phyloP scores from a whole-genome alignment of 2,329 filamentous ascomycete genomes.

The Alternaria ventricosa region DNA sequence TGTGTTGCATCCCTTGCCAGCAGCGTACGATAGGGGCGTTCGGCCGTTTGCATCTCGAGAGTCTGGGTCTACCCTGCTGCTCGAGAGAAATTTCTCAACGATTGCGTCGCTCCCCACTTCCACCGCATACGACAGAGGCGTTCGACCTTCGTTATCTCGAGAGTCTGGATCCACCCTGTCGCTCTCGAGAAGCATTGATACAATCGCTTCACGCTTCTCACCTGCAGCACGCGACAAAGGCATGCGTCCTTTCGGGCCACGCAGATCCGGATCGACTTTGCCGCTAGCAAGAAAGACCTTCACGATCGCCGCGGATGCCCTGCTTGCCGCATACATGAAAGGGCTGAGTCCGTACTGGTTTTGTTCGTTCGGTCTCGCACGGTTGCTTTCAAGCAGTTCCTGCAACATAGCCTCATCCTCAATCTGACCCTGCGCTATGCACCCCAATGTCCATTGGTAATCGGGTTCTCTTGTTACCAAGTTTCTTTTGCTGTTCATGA shows the following conservation, averaged over 20 bases:
- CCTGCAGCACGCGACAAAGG: neutral
- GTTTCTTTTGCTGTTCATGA: neutral
- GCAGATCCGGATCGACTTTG: neutral
- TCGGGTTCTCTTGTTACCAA: too few species aligned
- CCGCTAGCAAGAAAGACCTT: neutral
- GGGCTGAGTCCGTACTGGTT: too few species aligned
- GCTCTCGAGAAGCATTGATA: too few species aligned
- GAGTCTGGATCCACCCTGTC: too few species aligned
- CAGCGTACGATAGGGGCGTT: neutral
- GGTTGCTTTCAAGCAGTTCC: neutral
- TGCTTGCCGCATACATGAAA: too few species aligned
- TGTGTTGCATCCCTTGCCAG: neutral
- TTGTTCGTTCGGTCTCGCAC: neutral
- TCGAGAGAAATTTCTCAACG: neutral
- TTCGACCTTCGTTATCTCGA: neutral
- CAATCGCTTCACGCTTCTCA: too few species aligned
- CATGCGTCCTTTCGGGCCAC: neutral
- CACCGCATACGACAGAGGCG: neutral
- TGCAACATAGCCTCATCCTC: neutral
- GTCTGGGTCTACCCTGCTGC: neutral
- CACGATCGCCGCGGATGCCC: neutral
- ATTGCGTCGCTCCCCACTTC: neutral
- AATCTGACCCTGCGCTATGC: too few species aligned
- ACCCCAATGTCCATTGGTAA: too few species aligned
- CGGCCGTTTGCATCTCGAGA: neutral